Conservation (phyloP, 2,329 filamentous ascomycete genomes). For the Aspergillus aculeatus region DNA sequence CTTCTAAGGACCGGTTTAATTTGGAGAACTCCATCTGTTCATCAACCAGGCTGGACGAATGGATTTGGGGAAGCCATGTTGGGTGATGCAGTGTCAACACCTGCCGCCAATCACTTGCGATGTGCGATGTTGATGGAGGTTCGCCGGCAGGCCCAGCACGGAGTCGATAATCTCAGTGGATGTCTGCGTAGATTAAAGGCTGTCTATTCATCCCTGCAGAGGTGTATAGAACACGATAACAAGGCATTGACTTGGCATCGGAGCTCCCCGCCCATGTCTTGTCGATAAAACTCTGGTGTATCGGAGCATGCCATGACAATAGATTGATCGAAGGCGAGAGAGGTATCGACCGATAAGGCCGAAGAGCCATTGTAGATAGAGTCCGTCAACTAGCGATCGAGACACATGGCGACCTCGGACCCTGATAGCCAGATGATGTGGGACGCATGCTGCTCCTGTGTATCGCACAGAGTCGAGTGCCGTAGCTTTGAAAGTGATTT, state of each 20-base stretch:
- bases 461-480: neutral
- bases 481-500: too few species aligned
- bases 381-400: neutral
- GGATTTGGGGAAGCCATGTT: neutral
- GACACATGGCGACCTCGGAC: neutral
- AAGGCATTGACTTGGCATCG: neutral
- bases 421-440: neutral
- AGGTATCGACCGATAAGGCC: neutral
- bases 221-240: neutral
- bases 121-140: neutral
- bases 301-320: neutral
- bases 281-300: neutral
- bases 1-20: neutral
- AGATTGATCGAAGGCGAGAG: neutral
- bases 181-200: neutral
- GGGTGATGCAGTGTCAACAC: neutral
- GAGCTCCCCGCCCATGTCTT: neutral
- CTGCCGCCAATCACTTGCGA: neutral
- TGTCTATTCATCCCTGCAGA: neutral
- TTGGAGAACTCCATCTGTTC: neutral
- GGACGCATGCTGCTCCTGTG: neutral
- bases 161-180: neutral
- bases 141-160: neutral
- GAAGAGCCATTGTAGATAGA: neutral
- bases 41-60: neutral